A percentile compares a stretch with the other conserved stretches of the same genome.
These are phyloP conservation scores for Debaryomyces prosopidis DNA, from an alignment of 805 yeast species.

Conservation along the genomic window DNA sequence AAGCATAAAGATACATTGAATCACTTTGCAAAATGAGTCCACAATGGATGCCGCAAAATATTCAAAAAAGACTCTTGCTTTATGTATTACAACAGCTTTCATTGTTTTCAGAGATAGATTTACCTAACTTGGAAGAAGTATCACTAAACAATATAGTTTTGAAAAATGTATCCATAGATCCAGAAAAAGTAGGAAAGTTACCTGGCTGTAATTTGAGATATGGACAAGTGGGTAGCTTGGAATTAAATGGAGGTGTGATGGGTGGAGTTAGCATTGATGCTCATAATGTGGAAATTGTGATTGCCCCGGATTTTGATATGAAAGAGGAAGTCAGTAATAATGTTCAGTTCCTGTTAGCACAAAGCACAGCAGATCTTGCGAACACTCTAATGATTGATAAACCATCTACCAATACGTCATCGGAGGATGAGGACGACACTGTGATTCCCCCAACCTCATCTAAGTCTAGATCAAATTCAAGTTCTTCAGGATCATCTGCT, in stretches of 20 bases:
- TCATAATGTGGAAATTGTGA: conserved; percentile 48
- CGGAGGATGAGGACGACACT: conserved; percentile 6
- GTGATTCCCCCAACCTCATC: background rate
- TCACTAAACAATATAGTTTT: conserved; percentile 56
- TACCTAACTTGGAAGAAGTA: conserved; percentile 75
- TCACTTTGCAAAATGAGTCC: conserved; percentile 20
- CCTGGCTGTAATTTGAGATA: conserved; percentile 65
- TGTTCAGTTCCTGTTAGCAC: conserved; percentile 57
- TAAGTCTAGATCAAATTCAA: conserved; percentile 6
- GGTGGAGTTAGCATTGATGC: conserved; percentile 71
- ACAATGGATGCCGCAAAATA: conserved; percentile 79
- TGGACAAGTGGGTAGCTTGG: conserved; percentile 58
- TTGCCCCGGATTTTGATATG: conserved; percentile 35
- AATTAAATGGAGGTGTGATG: conserved; percentile 60
- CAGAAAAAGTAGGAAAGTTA: conserved; percentile 61
- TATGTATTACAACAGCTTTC: conserved; percentile 81
- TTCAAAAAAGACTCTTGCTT: conserved; percentile 77
- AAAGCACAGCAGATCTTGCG: conserved; percentile 75
- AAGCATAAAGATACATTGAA: background rate
- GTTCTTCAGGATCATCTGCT: conserved; percentile 16
- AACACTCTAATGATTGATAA: conserved; percentile 49
- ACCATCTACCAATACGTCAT: conserved; percentile 10
- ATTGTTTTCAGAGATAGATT: conserved; percentile 77
- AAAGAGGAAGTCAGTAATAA: conserved; percentile 28
- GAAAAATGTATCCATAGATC: conserved; percentile 67